phyloP scores from a whole-genome alignment of 2,329 filamentous ascomycete species.

The Anisogramma anomala region DNA sequence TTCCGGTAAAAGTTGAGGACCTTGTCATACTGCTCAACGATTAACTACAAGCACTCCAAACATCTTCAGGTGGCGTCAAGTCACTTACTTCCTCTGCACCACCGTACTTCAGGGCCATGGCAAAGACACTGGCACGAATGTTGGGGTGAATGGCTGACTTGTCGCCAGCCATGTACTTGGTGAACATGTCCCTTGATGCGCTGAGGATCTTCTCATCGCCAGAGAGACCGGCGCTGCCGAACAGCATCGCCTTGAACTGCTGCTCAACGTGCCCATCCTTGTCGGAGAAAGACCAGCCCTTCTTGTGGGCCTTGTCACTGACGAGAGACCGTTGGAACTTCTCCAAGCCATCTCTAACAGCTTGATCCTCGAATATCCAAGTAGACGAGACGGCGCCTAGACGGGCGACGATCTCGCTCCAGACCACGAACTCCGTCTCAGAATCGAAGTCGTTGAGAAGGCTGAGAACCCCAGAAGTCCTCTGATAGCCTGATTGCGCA shows the following conservation, averaged over 20 bases:
- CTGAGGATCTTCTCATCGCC: conserved; percentile 69
- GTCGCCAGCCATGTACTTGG: conserved; percentile 71
- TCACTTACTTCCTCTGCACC: conserved; percentile 62
- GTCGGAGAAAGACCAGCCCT: conserved; percentile 81
- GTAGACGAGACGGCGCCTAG: conserved; percentile 68
- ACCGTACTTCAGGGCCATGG: conserved; percentile 72
- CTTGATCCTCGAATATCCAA: conserved; percentile 78
- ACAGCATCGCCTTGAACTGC: conserved; percentile 89
- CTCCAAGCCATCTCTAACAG: conserved; percentile 63
- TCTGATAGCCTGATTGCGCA: conserved; percentile 82
- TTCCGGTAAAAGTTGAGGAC: conserved; percentile 64
- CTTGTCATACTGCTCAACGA: conserved; percentile 51
- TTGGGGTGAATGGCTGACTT: conserved; percentile 79
- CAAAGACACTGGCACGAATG: conserved; percentile 75
- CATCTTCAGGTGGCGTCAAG: no score
- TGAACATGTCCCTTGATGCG: conserved; percentile 82
- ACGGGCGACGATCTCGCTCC: conserved; percentile 79
- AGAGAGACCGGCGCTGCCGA: conserved; percentile 67
- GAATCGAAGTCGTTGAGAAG: conserved; percentile 76
- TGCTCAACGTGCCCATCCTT: conserved; percentile 80
- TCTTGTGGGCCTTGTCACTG: conserved; percentile 67
- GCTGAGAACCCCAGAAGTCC: conserved; percentile 78
- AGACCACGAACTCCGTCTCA: conserved; percentile 84
- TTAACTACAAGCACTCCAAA: conserved; percentile 15
- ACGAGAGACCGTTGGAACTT: conserved; percentile 71